Base-by-base conservation (phyloP, 2,329 filamentous ascomycete species). In the Blastomyces gilchristii region DNA sequence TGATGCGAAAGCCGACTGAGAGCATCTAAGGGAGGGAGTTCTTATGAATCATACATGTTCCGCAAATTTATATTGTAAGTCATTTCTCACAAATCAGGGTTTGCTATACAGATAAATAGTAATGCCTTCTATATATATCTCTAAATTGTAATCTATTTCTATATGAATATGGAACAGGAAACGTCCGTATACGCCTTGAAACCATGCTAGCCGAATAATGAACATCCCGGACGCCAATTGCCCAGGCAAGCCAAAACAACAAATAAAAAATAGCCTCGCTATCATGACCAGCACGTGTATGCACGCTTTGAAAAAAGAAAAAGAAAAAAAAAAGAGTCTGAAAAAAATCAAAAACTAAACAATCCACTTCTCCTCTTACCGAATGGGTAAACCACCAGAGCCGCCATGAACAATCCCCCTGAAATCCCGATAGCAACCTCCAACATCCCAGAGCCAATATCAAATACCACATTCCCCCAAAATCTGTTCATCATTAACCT, bases 351-450 rank as follows among this genome's bases (percentile, higher is more conserved):
- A 66, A 79, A 79, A 67, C 77, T 79, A 63, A 80, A 80, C 28
- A 80, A 65, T 4, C 77, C 77, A 64, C 76, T 79, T 60, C 78
- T 73, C 63, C 75, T 71, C 67, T 80, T 80, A 9, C 78, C 77
- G 60, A 78, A 67, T 18, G 78, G 78, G 69, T 80, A 80, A 31
- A 80, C 72, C 56, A 80, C 72, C 61, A 80, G 69, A 14, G 77
- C 77, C 18, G 77, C 77, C 63, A 80, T 66, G 66, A 80, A 80
- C 52, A 80, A 66, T 0, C 78, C 78, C 9, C 79, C 77, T 1
- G 77, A 79, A 57, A 79, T 80, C 1, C 77, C 78, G 65, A 80
- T 79, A 9, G 77, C 76, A 25, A 80, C 74, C 68, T 80, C 77
- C 4, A 80, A 72, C 77, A 80, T 80, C 8, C 77, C 76, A 64